Conservation (phyloP, 768 basidiomycete genomes). For the Russula foetens region DNA sequence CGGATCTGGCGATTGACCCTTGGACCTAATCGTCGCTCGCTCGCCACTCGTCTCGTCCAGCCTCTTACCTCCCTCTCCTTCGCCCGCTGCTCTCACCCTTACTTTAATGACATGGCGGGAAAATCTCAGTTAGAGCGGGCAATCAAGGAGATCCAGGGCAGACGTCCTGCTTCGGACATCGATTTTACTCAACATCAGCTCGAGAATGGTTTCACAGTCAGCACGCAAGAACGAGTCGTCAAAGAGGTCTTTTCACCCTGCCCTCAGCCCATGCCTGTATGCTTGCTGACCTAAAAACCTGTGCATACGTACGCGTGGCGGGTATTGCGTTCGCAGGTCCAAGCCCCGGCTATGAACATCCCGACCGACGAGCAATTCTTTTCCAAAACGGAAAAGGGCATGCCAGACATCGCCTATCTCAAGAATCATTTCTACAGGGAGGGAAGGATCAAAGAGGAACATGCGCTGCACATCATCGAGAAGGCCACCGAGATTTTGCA, state of each 20-base stretch:
- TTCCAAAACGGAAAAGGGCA: constrained; percentile 71
- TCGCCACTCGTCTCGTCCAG: neutral
- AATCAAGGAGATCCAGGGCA: constrained; percentile 53
- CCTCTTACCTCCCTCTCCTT: neutral
- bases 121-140: constrained; percentile 53
- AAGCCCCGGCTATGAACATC: constrained; percentile 91
- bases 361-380: constrained; percentile 96
- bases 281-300: neutral
- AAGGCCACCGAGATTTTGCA: constrained; percentile 79
- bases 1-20: constrained; percentile 2
- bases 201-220: constrained; percentile 86
- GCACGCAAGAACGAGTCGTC: constrained; percentile 91
- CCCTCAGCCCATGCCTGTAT: neutral
- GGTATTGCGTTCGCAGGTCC: constrained; percentile 50
- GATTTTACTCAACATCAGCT: constrained; percentile 91
- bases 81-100: neutral
- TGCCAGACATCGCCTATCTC: constrained; percentile 92
- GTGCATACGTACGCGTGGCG: neutral
- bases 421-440: constrained; percentile 99
- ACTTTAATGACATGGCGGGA: constrained; percentile 9
- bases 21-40: neutral
- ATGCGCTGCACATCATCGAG: constrained; percentile 89
- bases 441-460: constrained; percentile 87
- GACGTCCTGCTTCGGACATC: constrained; percentile 47
- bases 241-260: constrained; percentile 65